Percentiles rank a stretch among this genome's conserved stretches.
Conservation (phyloP, 805 yeast species). For the Ogataea populi-albae region DNA sequence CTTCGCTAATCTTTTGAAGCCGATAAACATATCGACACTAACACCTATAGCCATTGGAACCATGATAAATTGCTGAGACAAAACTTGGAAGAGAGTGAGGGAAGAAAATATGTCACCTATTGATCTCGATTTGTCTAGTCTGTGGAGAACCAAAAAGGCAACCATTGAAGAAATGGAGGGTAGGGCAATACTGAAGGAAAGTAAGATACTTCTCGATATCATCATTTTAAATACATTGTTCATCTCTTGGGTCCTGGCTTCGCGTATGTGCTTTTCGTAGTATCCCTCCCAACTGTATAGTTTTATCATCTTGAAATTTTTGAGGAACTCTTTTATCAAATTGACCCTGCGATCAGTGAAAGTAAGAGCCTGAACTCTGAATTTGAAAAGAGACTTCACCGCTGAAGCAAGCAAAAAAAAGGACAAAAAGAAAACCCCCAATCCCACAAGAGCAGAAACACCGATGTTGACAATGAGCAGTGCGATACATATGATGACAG, state of each 20-base stretch:
- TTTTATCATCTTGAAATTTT: constrained; percentile 76
- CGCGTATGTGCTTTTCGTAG: constrained; percentile 53
- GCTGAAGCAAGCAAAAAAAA: constrained; percentile 42
- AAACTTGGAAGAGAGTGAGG: constrained; percentile 58
- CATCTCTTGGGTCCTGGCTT: constrained; percentile 63
- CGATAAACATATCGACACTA: constrained; percentile 62
- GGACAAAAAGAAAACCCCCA: constrained; percentile 53
- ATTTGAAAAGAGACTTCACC: constrained; percentile 48
- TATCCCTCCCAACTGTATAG: constrained; percentile 90
- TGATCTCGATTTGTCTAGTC: constrained; percentile 35
- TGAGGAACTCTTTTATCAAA: constrained; percentile 73
- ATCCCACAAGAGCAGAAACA: constrained; percentile 68
- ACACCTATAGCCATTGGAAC: constrained; percentile 68
- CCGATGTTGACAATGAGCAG: constrained; percentile 71
- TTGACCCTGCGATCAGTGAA: constrained; percentile 78
- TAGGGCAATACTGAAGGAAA: constrained; percentile 56
- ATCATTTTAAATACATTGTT: constrained; percentile 56
- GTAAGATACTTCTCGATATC: constrained; percentile 51
- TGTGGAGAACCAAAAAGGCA: constrained; percentile 42
- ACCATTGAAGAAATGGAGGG: constrained; percentile 73
- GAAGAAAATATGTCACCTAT: constrained; percentile 70
- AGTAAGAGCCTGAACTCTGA: constrained; percentile 53
- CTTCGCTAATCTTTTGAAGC: constrained; percentile 54
- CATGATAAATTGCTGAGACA: constrained; percentile 62
- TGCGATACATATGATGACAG: constrained; percentile 59